Conservation (phyloP, 768 basidiomycete genomes). For the Pleurotus cornucopiae region DNA sequence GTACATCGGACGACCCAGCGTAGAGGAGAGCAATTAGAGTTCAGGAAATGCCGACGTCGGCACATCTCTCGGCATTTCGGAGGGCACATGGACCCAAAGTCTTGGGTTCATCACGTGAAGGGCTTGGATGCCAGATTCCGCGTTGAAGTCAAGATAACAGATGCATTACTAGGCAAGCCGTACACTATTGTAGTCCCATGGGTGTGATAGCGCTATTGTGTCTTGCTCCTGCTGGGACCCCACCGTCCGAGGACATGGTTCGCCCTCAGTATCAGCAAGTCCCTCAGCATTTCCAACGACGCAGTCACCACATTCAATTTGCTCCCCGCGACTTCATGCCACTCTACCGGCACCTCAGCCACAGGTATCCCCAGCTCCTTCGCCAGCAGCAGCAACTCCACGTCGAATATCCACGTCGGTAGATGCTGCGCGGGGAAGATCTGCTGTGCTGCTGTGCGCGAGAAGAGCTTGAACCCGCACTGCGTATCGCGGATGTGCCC, state of each 20-base stretch:
- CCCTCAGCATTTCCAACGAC: conserved; percentile 85
- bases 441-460: conserved; percentile 71
- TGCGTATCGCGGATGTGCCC: conserved; percentile 92
- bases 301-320: conserved; percentile 86
- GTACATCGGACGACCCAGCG: too few species aligned
- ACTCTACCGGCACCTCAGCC: conserved; percentile 81
- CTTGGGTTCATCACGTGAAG: too few species aligned
- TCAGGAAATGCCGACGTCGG: too few species aligned
- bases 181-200: too few species aligned
- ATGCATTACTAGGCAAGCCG: too few species aligned
- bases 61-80: too few species aligned
- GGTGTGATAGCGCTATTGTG: background rate
- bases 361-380: conserved; percentile 77
- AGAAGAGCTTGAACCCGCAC: conserved; percentile 96
- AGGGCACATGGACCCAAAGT: too few species aligned
- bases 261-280: conserved; percentile 77
- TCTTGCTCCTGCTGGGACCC: conserved; percentile 24
- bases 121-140: too few species aligned
- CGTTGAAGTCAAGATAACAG: too few species aligned
- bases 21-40: too few species aligned
- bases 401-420: conserved; percentile 94
- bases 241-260: conserved; percentile 82
- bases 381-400: conserved; percentile 85
- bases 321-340: conserved; percentile 93
- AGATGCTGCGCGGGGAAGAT: conserved; percentile 89